These are phyloP conservation scores for Phytophthora citricola DNA, from an alignment of 352 stramenopile genomes.

Conservation along the genomic window DNA sequence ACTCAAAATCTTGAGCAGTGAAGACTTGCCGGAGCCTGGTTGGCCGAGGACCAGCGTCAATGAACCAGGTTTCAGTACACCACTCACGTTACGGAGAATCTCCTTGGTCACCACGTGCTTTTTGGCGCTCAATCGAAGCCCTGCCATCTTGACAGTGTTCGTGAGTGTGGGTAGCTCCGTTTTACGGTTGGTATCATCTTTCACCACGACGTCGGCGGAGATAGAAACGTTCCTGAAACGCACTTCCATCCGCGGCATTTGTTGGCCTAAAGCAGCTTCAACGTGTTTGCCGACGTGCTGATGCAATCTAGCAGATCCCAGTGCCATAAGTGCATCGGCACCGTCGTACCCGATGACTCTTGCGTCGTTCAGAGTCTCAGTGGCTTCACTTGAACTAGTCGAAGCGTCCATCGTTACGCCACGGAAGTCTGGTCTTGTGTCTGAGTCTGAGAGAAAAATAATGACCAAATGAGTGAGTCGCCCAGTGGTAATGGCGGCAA, in stretches of 20 bases:
- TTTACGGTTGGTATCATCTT: slow-evolving; percentile 19
- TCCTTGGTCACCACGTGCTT: slow-evolving; percentile 45
- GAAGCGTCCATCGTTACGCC: not conserved
- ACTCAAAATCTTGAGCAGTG: slow-evolving; percentile 20
- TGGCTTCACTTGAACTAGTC: not conserved
- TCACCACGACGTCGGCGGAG: slow-evolving; percentile 31
- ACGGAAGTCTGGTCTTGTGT: too few relatives aligned
- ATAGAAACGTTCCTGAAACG: slow-evolving; percentile 41
- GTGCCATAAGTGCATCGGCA: slow-evolving; percentile 12
- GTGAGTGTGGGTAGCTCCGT: slow-evolving; percentile 32
- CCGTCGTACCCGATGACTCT: slow-evolving; percentile 6
- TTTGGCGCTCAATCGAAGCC: slow-evolving; percentile 30
- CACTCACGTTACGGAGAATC: slow-evolving; percentile 53
- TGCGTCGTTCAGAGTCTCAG: not conserved
- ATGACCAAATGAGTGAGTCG: not conserved
- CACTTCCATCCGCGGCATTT: slow-evolving; percentile 42
- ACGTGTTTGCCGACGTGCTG: slow-evolving; percentile 20
- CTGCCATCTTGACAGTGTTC: slow-evolving; percentile 24
- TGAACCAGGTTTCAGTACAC: slow-evolving; percentile 23
- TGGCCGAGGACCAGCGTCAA: slow-evolving; percentile 28
- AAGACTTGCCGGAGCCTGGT: slow-evolving; percentile 22
- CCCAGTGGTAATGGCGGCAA: not conserved
- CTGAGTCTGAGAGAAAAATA: not conserved
- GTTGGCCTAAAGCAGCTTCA: slow-evolving; percentile 20
- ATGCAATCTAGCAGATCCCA: slow-evolving; percentile 23